phyloP scores from a whole-genome alignment of 2,329 filamentous ascomycete species.

The Trichoderma endophyticum region DNA sequence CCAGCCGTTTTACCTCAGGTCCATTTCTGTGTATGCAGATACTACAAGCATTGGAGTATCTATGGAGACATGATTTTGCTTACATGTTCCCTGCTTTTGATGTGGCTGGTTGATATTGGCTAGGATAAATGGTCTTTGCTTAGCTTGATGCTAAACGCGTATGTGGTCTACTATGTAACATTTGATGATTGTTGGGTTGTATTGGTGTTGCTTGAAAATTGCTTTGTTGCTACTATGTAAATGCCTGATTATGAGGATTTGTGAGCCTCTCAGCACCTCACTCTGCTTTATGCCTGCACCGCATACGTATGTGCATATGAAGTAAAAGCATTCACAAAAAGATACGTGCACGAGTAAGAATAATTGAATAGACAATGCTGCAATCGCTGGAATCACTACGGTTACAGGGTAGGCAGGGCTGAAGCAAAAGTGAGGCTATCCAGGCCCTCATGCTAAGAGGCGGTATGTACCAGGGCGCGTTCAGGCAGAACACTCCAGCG shows the following conservation, averaged over 20 bases:
- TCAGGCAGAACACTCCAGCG: neutral
- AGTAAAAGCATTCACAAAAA: neutral
- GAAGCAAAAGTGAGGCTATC: neutral
- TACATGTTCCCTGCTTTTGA: neutral
- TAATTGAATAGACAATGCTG: neutral
- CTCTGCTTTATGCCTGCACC: fast-evolving
- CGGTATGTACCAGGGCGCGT: neutral
- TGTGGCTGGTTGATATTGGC: neutral
- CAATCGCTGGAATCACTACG: neutral
- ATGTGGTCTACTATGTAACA: neutral
- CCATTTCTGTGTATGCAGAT: neutral
- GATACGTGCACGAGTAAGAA: too few species aligned
- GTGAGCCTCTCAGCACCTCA: neutral
- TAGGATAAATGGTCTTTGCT: neutral
- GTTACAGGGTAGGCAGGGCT: neutral
- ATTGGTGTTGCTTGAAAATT: neutral
- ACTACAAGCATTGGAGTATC: neutral
- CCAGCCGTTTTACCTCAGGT: neutral
- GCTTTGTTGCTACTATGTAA: neutral
- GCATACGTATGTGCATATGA: neutral
- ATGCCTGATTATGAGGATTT: neutral
- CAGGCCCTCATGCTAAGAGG: neutral
- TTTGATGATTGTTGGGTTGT: neutral
- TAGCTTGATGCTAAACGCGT: neutral
- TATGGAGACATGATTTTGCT: neutral